These are phyloP conservation scores for Rhypophila decipiens DNA, from an alignment of 495 filamentous ascomycete genomes.

Conservation along the genomic window DNA sequence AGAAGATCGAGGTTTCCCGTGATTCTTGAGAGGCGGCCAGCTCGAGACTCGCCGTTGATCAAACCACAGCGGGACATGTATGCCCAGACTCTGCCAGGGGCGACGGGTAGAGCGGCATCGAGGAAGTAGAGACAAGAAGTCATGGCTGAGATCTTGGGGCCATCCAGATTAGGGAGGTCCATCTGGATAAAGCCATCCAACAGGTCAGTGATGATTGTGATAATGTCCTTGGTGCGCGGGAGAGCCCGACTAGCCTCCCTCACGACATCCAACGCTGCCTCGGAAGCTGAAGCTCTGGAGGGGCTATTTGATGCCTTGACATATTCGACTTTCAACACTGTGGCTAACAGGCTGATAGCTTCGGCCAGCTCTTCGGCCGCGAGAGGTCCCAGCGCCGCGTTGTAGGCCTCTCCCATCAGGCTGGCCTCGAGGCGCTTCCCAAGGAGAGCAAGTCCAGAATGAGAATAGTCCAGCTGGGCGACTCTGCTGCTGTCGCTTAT, in stretches of 20 bases:
- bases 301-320: constrained; percentile 19
- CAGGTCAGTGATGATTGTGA: constrained; percentile 74
- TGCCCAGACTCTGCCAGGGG: constrained; percentile 81
- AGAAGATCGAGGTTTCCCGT: constrained; percentile 70
- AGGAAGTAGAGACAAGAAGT: constrained; percentile 75
- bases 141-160: constrained; percentile 54
- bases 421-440: constrained; percentile 63
- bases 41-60: constrained; percentile 63
- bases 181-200: constrained; percentile 70
- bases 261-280: constrained; percentile 46
- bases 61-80: constrained; percentile 75
- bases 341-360: constrained; percentile 34
- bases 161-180: constrained; percentile 43
- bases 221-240: constrained; percentile 66
- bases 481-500: constrained; percentile 53
- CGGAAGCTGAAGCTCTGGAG: constrained; percentile 18
- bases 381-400: constrained; percentile 27
- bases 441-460: constrained; percentile 71
- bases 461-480: constrained; percentile 57
- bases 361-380: constrained; percentile 32
- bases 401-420: constrained; percentile 32
- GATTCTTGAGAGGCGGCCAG: constrained; percentile 66
- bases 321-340: constrained; percentile 32
- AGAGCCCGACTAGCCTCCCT: constrained; percentile 69
- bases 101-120: constrained; percentile 58